Evolutionary conservation across 768 basidiomycete species (phyloP).

Genomic region (Rhodotorula taiwanensis): DNA sequence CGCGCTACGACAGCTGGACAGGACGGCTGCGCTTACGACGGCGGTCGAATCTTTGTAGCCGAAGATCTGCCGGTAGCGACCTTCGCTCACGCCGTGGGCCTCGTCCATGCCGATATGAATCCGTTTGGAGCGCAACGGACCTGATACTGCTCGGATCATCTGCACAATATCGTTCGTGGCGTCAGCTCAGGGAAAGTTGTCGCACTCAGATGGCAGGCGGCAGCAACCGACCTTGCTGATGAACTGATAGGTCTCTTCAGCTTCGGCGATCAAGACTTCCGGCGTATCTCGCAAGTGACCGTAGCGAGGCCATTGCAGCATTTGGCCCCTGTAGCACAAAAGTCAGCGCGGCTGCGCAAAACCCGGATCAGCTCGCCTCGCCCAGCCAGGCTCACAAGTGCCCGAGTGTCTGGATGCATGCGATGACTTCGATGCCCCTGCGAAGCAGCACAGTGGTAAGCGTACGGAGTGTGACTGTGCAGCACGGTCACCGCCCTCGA

Average conservation of each 20-base stretch:
- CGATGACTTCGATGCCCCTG: constrained; percentile 38
- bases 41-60: constrained; percentile 36
- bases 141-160: constrained; percentile 37
- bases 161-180: not conserved
- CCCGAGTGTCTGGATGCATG: constrained; percentile 40
- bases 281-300: constrained; percentile 34
- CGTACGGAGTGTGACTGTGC: too few relatives aligned
- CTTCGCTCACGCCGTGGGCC: constrained; percentile 37
- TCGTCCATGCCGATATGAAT: constrained; percentile 40
- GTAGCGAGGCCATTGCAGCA: constrained; percentile 40
- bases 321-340: constrained; percentile 36
- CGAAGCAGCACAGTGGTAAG: too few relatives aligned
- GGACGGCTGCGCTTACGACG: constrained; percentile 12
- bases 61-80: constrained; percentile 30
- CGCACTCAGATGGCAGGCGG: too few relatives aligned
- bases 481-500: too few relatives aligned
- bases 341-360: not conserved
- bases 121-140: constrained; percentile 23
- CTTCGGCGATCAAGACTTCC: constrained; percentile 35
- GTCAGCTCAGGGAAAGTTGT: not conserved
- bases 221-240: constrained; percentile 34
- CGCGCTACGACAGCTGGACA: not conserved
- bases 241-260: constrained; percentile 34
- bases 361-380: too few relatives aligned
- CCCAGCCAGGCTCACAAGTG: too few relatives aligned